phyloP scores from a whole-genome alignment of 331 rosid species.

The Pyracantha coccinea region DNA sequence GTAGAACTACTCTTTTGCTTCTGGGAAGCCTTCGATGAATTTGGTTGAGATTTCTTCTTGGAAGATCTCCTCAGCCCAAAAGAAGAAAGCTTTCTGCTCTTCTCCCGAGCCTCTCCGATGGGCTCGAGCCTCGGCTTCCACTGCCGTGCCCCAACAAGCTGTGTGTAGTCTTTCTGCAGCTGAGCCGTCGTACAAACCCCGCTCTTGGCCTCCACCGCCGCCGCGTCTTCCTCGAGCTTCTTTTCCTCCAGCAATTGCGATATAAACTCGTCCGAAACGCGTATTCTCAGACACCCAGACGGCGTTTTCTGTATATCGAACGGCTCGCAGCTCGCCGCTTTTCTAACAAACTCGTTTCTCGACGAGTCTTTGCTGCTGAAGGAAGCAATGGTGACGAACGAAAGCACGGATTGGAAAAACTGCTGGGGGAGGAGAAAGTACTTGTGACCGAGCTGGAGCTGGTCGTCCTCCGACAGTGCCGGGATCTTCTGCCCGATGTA shows the following conservation, averaged over 20 bases:
- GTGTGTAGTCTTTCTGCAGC: slow-evolving; percentile 28
- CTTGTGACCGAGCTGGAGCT: slow-evolving; percentile 30
- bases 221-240: neutral
- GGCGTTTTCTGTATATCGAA: slow-evolving; percentile 26
- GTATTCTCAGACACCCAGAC: slow-evolving; percentile 23
- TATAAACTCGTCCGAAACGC: slow-evolving; percentile 38
- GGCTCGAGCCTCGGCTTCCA: slow-evolving; percentile 42
- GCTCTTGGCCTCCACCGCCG: neutral
- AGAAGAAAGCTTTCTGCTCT: slow-evolving; percentile 15
- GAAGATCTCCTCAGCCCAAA: slow-evolving; percentile 16
- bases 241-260: slow-evolving; percentile 20
- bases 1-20: neutral
- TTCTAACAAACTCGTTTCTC: neutral
- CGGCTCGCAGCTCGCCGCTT: slow-evolving; percentile 15
- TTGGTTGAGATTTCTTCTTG: slow-evolving; percentile 17
- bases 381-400: slow-evolving; percentile 32
- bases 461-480: slow-evolving; percentile 23
- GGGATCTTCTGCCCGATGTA: slow-evolving; percentile 44
- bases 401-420: slow-evolving; percentile 30
- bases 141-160: slow-evolving; percentile 17
- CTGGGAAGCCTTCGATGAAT: neutral
- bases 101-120: slow-evolving; percentile 13
- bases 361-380: neutral
- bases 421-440: slow-evolving; percentile 34
- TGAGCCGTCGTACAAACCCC: slow-evolving; percentile 29